Evolutionary conservation across 257 asterid species (phyloP).

Genomic region (Nicotiana noctiflora): DNA sequence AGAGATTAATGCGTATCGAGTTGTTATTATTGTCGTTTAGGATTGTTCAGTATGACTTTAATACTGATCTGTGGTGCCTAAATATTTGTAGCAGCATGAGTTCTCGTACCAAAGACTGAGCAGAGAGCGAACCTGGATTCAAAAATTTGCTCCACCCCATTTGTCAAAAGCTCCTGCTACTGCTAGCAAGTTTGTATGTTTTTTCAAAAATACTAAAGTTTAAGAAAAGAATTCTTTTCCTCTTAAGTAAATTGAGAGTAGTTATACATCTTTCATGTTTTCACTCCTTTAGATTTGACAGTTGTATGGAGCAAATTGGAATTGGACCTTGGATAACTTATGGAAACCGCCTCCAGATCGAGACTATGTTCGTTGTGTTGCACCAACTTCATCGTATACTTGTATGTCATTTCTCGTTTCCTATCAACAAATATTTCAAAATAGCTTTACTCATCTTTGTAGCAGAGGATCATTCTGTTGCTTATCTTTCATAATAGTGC

Average conservation of each 20-base stretch:
- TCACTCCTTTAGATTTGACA: conserved; percentile 88
- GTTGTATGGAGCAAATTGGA: conserved; percentile 41
- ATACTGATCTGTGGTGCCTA: conserved; percentile 21
- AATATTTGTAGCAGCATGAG: conserved; percentile 57
- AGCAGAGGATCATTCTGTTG: not conserved
- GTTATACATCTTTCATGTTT: conserved; percentile 52
- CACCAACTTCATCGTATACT: conserved; percentile 49
- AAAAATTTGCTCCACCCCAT: conserved; percentile 42
- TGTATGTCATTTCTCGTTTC: conserved; percentile 32
- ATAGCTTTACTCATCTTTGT: not conserved
- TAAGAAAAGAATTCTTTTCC: not conserved
- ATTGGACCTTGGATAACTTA: conserved; percentile 39
- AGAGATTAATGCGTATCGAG: not conserved
- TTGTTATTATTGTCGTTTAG: not conserved
- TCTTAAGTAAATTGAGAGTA: conserved; percentile 13
- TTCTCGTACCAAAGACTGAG: conserved; percentile 48
- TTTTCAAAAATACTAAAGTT: not conserved
- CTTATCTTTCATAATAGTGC: not conserved
- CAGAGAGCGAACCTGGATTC: conserved; percentile 43
- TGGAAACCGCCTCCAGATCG: conserved; percentile 76
- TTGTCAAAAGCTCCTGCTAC: conserved; percentile 34
- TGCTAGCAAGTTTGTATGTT: conserved; percentile 46
- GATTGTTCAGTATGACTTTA: conserved; percentile 4
- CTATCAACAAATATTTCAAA: not conserved
- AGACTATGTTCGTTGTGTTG: conserved; percentile 68